Evolutionary conservation across 1,284 basidiomycete species (phyloP), one percentile per base, ranked within the genome.

Genomic region (Trametes polyzona): DNA sequence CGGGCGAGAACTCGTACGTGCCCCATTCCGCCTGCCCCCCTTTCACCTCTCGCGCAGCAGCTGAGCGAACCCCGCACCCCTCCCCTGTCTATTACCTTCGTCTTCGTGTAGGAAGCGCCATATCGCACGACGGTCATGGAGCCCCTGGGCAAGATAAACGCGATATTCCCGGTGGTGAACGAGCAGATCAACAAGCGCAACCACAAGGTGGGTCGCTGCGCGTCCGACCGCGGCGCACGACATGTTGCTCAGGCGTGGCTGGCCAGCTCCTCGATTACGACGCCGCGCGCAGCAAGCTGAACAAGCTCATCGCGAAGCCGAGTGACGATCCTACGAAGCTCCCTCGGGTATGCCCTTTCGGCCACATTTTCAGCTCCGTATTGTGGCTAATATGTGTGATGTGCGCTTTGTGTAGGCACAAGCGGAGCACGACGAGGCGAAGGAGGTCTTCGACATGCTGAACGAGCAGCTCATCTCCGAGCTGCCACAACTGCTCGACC

Each of bases 71-170:
- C 35, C 40, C 24, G 37, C 1, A 9, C 9, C 3, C 17, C 17
- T 33, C 33, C 47, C 19, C 44, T 47, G 39, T 36, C 47, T 39
- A 12, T 5, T 3, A n/a, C 33, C 46, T 26, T 23, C 11, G 21
- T 14, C 19, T 14, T 4, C 26, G 3, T 12, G 24, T 65, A 96
- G 95, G 96, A 99, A 65, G 87, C 84, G 2, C 96, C 96, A 2
- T 98, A 93, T 76, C 87, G 97, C 35, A 93, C 94, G 23, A 95
- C 96, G 14, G 91, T 99, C 39, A 88, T 97, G 58, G 97, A 99
- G 71, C 96, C 96, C 4, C 78, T 96, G 1, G 95, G 96, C 1
- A 97, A 96, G 78, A 93, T 99, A 83, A 95, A 92, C 71, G 88
- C 90, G 1, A 98, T 98, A 75, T 98, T 96, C 76, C 93, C 94